phyloP scores from a whole-genome alignment of 345 rosid genomes.

The Durio zibethinus region DNA sequence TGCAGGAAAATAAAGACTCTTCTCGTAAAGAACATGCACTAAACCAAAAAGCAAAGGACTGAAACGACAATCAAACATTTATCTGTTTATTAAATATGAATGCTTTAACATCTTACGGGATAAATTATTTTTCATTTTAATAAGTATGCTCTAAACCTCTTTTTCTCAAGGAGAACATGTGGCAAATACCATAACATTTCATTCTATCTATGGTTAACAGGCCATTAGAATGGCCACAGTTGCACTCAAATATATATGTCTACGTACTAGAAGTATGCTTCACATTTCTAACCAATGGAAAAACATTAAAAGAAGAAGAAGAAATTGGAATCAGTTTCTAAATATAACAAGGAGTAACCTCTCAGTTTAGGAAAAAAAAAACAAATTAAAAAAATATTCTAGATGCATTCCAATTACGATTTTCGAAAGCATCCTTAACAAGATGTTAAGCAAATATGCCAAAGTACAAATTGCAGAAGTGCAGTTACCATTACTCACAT shows the following conservation, averaged over 20 bases:
- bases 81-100: not conserved
- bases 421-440: not conserved
- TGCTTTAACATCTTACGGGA: not conserved
- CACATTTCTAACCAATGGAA: not conserved
- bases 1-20: not conserved
- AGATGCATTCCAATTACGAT: not conserved
- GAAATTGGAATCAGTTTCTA: not conserved
- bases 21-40: not conserved
- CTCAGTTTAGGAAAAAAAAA: not conserved
- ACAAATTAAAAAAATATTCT: not conserved
- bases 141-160: not conserved
- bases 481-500: not conserved
- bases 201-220: not conserved
- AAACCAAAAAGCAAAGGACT: not conserved
- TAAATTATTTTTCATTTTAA: not conserved
- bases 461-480: not conserved
- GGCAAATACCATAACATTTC: not conserved
- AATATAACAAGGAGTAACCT: not conserved
- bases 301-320: not conserved
- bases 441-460: not conserved
- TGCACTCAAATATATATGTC: not conserved
- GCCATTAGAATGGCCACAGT: not conserved
- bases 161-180: not conserved
- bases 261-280: not conserved
- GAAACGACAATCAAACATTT: not conserved